A percentile compares a stretch with the other conserved stretches of the same genome.
These are phyloP conservation scores for Crucibulum laeve DNA, from an alignment of 768 basidiomycete species.

Conservation along the genomic window DNA sequence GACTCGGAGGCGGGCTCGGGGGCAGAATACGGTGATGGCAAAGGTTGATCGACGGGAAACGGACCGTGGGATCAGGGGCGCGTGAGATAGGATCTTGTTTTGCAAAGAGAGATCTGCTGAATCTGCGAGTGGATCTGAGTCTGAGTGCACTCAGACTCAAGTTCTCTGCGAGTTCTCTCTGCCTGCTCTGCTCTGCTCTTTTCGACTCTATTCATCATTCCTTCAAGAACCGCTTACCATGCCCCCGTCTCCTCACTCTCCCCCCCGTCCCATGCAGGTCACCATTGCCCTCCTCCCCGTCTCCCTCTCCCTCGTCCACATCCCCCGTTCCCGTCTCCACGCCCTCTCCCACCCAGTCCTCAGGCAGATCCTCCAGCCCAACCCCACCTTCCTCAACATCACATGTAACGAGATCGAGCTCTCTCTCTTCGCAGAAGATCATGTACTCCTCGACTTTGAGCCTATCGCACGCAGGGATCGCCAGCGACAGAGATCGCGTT, in stretches of 20 bases:
- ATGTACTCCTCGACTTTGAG: slow-evolving; percentile 55
- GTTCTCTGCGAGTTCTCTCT: too few species aligned
- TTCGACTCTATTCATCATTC: neutral
- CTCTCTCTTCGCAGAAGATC: slow-evolving; percentile 64
- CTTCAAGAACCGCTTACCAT: neutral
- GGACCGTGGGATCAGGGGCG: neutral
- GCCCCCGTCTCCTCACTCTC: neutral
- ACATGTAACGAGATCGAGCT: slow-evolving; percentile 81
- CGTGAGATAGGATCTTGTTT: neutral
- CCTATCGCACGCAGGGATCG: slow-evolving; percentile 55
- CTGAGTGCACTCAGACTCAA: neutral
- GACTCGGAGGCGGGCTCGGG: neutral
- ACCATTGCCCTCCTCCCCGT: slow-evolving; percentile 73
- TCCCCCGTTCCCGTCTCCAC: slow-evolving; percentile 65
- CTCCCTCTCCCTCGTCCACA: slow-evolving; percentile 67
- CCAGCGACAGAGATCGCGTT: slow-evolving; percentile 35
- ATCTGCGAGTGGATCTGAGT: too few species aligned
- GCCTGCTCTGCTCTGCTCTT: neutral
- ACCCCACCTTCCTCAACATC: slow-evolving; percentile 66
- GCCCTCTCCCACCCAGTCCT: slow-evolving; percentile 58
- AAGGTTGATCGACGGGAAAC: neutral
- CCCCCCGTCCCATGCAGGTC: slow-evolving; percentile 28
- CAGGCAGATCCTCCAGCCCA: slow-evolving; percentile 63
- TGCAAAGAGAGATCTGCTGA: neutral
- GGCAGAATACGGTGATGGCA: neutral